phyloP scores from a whole-genome alignment of 192 early-diverging fungal species.

The Lunasporangiospora selenospora region DNA sequence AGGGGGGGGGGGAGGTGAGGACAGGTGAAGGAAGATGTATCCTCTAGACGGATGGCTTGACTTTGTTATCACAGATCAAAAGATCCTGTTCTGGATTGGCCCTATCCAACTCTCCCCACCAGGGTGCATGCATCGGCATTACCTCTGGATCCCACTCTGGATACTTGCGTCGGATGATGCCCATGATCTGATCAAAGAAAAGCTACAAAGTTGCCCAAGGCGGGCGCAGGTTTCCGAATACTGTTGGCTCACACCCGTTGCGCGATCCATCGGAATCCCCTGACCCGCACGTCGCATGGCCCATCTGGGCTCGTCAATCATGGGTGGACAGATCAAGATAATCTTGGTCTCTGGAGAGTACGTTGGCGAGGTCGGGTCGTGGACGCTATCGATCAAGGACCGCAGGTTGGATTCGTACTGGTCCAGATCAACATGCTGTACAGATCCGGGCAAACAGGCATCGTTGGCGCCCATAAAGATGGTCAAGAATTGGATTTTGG shows the following conservation, averaged over 20 bases:
- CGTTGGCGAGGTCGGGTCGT: conserved; percentile 52
- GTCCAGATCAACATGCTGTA: conserved; percentile 68
- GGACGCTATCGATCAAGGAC: conserved; percentile 62
- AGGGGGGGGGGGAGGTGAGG: too few relatives aligned
- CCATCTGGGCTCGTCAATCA: conserved; percentile 64
- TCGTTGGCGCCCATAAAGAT: conserved; percentile 90
- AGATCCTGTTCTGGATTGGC: conserved; percentile 27
- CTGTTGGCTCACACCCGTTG: conserved; percentile 43
- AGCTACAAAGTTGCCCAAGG: conserved; percentile 46
- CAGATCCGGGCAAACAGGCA: conserved; percentile 52
- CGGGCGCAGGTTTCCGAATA: conserved; percentile 58
- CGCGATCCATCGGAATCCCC: conserved; percentile 45
- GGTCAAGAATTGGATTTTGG: conserved; percentile 64
- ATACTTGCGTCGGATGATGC: conserved; percentile 46
- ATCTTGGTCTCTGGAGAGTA: conserved; percentile 68
- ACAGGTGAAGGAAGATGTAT: too few relatives aligned
- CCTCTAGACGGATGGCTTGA: too few relatives aligned
- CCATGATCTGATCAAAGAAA: conserved; percentile 49
- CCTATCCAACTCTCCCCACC: conserved; percentile 36
- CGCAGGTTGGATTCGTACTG: conserved; percentile 67
- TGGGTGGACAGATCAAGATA: conserved; percentile 76
- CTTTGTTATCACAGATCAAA: conserved; percentile 30
- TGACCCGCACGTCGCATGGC: conserved; percentile 20
- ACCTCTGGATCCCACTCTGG: conserved; percentile 60
- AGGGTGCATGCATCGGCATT: conserved; percentile 50